Conservation (phyloP, 2,329 filamentous ascomycete genomes). For the Elsinoe ampelina region DNA sequence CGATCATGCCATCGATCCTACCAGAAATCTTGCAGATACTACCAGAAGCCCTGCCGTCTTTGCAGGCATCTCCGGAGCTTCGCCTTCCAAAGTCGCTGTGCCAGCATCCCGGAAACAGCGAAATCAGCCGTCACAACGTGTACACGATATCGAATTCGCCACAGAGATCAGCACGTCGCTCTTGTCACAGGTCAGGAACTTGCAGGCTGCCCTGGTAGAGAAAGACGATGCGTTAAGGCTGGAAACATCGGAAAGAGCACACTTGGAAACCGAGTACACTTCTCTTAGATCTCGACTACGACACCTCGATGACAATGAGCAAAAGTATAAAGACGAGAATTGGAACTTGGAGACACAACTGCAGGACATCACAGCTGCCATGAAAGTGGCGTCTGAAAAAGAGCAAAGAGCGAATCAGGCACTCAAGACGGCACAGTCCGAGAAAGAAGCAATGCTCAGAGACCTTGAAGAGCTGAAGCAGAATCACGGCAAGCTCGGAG, state of each 20-base stretch:
- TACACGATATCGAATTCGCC: constrained; percentile 97
- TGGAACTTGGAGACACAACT: constrained; percentile 93
- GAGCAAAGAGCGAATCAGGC: constrained; percentile 72
- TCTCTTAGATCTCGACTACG: constrained; percentile 70
- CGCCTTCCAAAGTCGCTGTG: constrained; percentile 79
- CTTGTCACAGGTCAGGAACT: constrained; percentile 82
- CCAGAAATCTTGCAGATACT: constrained; percentile 18
- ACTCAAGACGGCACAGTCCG: constrained; percentile 58
- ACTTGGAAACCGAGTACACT: constrained; percentile 74
- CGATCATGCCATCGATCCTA: constrained; percentile 14
- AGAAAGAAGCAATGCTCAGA: constrained; percentile 69
- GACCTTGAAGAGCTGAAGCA: constrained; percentile 87
- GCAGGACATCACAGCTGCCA: constrained; percentile 66
- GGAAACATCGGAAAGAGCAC: constrained; percentile 63
- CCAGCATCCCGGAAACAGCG: constrained; percentile 72
- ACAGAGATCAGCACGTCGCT: constrained; percentile 94
- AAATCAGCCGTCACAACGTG: constrained; percentile 78
- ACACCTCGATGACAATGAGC: constrained; percentile 82
- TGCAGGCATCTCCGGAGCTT: constrained; percentile 72
- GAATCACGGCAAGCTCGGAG: constrained; percentile 64
- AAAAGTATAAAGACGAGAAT: constrained; percentile 95
- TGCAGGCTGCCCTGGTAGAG: constrained; percentile 76
- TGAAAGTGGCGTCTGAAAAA: constrained; percentile 68
- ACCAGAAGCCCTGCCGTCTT: constrained; percentile 40
- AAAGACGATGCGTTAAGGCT: constrained; percentile 78